Percentiles rank a stretch among this genome's conserved stretches.
phyloP scores from a whole-genome alignment of 192 early-diverging fungal species.

The Entomortierella parvispora region DNA sequence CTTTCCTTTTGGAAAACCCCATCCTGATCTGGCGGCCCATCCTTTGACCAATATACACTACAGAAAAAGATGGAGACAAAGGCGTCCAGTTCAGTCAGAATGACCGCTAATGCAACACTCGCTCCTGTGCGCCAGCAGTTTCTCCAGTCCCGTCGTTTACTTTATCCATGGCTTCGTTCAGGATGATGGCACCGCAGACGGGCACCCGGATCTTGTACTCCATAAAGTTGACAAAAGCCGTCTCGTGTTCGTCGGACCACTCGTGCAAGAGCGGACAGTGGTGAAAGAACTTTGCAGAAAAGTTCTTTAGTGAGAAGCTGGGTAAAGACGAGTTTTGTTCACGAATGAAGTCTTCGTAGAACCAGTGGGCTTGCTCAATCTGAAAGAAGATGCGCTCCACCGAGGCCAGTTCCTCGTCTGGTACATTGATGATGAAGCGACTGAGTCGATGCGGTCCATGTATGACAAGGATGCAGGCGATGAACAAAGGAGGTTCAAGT shows the following conservation, averaged over 20 bases:
- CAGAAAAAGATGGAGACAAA: background rate
- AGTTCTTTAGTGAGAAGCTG: constrained; percentile 86
- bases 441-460: too few species aligned
- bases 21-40: constrained; percentile 87
- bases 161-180: constrained; percentile 85
- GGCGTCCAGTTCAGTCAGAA: background rate
- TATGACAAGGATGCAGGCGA: constrained; percentile 12
- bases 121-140: background rate
- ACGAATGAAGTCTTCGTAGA: constrained; percentile 98
- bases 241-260: constrained; percentile 89
- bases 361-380: constrained; percentile 99
- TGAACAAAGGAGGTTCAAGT: constrained; percentile 1
- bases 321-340: constrained; percentile 84
- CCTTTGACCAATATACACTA: constrained; percentile 91
- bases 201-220: constrained; percentile 96
- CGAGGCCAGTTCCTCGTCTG: constrained; percentile 92
- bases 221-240: constrained; percentile 91
- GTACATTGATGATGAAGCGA: constrained; percentile 99
- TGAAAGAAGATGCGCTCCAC: constrained; percentile 98
- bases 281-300: constrained; percentile 84
- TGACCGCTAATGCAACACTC: background rate
- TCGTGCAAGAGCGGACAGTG: constrained; percentile 91
- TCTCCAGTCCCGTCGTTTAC: constrained; percentile 26
- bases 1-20: constrained; percentile 99
- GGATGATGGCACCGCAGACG: constrained; percentile 96